Conservation (phyloP, 345 rosid species). For the Gynandropsis gynandra region DNA sequence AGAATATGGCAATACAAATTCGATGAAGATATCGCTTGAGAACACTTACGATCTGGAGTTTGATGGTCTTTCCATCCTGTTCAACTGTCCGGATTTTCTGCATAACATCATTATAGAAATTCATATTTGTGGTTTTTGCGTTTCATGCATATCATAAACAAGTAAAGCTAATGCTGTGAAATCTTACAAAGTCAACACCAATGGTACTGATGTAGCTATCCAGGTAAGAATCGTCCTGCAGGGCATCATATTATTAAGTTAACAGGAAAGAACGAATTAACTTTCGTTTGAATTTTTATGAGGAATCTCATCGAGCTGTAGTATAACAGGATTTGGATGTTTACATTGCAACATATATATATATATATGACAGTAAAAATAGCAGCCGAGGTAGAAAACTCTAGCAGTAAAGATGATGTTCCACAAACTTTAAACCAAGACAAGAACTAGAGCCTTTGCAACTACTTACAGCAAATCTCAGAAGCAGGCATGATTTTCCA, state of each 20-base stretch:
- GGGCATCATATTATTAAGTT: constrained; percentile 1
- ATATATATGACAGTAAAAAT: too few relatives aligned
- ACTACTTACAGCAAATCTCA: constrained; percentile 41
- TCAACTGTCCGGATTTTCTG: constrained; percentile 95
- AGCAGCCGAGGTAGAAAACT: background rate
- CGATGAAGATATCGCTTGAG: background rate
- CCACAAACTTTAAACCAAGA: background rate
- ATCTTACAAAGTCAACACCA: constrained; percentile 88
- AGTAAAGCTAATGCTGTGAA: background rate
- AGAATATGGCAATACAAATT: background rate
- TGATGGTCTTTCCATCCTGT: constrained; percentile 77
- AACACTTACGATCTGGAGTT: constrained; percentile 34
- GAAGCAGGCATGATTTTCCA: constrained; percentile 37
- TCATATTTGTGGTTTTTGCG: background rate
- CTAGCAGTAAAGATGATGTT: background rate
- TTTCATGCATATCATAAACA: background rate
- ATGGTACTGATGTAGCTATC: constrained; percentile 93
- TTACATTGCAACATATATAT: too few relatives aligned
- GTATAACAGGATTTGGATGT: too few relatives aligned
- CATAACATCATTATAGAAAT: constrained; percentile 12
- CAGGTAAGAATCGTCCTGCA: constrained; percentile 87
- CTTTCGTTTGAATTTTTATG: too few relatives aligned
- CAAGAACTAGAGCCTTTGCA: background rate
- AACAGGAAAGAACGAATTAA: background rate
- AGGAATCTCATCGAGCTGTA: too few relatives aligned